Evolutionary conservation across 129 eudicot species (phyloP).

Genomic region (Helianthus tuberosus): DNA sequence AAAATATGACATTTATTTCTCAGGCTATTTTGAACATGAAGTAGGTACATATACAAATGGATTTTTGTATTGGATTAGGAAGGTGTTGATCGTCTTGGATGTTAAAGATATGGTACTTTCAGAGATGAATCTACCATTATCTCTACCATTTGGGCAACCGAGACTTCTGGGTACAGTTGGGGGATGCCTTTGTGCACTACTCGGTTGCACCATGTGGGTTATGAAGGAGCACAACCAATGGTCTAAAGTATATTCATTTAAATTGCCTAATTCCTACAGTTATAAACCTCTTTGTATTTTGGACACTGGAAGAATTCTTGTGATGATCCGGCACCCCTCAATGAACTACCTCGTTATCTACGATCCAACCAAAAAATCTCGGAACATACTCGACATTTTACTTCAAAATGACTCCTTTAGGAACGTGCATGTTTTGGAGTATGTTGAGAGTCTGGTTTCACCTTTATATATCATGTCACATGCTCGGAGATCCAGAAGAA

Average conservation of each 20-base stretch:
- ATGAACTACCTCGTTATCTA: not conserved
- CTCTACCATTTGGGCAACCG: not conserved
- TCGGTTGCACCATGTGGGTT: not conserved
- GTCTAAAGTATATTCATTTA: not conserved
- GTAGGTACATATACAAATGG: constrained; percentile 5
- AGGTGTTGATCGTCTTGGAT: not conserved
- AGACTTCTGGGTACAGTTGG: not conserved
- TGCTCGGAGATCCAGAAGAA: not conserved
- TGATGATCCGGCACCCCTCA: not conserved
- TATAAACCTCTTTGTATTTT: not conserved
- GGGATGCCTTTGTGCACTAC: not conserved
- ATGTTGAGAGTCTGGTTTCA: not conserved
- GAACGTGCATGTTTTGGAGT: not conserved
- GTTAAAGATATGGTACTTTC: constrained; percentile 16
- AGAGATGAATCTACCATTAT: not conserved
- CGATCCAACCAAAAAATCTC: not conserved
- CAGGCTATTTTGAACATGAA: not conserved
- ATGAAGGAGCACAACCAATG: not conserved
- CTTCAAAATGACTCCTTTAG: not conserved
- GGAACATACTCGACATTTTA: not conserved
- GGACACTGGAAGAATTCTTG: not conserved
- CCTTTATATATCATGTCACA: not conserved
- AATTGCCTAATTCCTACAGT: not conserved
- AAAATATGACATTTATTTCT: no score
- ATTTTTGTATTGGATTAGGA: constrained; percentile 1